Evolutionary conservation across 768 basidiomycete species (phyloP).

Genomic region (Daedaleopsis nitida): DNA sequence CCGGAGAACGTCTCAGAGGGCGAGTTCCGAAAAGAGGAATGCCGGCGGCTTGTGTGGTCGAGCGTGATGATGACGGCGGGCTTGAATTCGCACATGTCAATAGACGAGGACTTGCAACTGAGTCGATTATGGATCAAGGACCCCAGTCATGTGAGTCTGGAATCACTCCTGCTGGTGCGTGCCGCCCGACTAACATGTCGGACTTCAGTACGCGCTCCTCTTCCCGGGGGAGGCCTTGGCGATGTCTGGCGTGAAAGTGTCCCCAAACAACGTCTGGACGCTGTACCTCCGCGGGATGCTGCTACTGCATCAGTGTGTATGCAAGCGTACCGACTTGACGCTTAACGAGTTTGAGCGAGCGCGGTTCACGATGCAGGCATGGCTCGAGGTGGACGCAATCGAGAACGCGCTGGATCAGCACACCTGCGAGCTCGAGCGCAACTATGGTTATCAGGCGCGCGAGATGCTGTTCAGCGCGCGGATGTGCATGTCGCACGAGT

Average conservation of each 20-base stretch:
- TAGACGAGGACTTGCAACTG: constrained; percentile 35
- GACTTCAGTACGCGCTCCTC: constrained; percentile 59
- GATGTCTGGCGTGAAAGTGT: constrained; percentile 30
- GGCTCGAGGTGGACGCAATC: constrained; percentile 69
- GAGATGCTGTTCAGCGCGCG: constrained; percentile 77
- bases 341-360: constrained; percentile 53
- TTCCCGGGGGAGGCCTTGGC: constrained; percentile 69
- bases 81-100: constrained; percentile 58
- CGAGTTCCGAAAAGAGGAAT: constrained; percentile 71
- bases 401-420: constrained; percentile 65
- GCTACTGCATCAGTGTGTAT: constrained; percentile 72
- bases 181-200: too few species aligned
- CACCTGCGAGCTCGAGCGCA: constrained; percentile 65
- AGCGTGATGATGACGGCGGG: constrained; percentile 63
- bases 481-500: constrained; percentile 71
- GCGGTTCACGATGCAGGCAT: constrained; percentile 65
- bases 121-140: constrained; percentile 48
- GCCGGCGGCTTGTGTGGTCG: constrained; percentile 75
- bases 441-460: constrained; percentile 67
- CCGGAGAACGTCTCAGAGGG: constrained; percentile 43
- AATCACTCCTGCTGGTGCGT: too few species aligned
- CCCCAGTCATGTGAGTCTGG: constrained; percentile 56
- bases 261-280: constrained; percentile 74
- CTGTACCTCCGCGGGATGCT: constrained; percentile 68
- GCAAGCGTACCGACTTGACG: constrained; percentile 48